phyloP scores from a whole-genome alignment of 2,329 filamentous ascomycete species.

The Amauroascus verrucosus region DNA sequence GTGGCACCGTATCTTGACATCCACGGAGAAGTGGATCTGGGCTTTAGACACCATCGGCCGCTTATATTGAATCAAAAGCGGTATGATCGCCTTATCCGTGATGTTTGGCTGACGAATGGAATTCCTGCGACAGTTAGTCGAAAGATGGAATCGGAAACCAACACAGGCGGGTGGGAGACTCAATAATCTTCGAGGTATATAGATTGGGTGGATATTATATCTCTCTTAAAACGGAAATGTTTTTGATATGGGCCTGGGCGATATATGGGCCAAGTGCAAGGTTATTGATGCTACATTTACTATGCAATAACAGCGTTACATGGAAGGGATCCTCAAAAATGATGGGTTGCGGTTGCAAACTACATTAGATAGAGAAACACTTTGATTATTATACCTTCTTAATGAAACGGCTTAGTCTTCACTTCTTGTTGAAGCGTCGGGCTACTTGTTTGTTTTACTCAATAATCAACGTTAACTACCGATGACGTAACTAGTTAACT shows the following conservation, averaged over 20 bases:
- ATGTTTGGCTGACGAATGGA: slow-evolving; percentile 75
- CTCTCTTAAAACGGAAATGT: not conserved
- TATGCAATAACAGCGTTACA: too few relatives aligned
- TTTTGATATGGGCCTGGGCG: not conserved
- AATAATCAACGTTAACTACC: too few relatives aligned
- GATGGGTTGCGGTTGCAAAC: too few relatives aligned
- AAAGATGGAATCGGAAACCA: slow-evolving; percentile 87
- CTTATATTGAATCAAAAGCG: slow-evolving; percentile 87
- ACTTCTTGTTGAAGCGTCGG: too few relatives aligned
- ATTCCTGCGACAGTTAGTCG: slow-evolving; percentile 82
- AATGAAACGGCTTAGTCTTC: too few relatives aligned
- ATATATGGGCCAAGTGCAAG: too few relatives aligned
- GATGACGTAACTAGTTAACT: too few relatives aligned
- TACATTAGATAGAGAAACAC: too few relatives aligned
- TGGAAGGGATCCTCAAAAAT: too few relatives aligned
- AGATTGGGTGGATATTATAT: not conserved
- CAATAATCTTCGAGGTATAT: not conserved
- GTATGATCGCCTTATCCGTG: slow-evolving; percentile 79
- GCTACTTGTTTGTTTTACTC: too few relatives aligned
- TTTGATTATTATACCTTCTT: too few relatives aligned
- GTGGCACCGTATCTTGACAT: slow-evolving; percentile 89
- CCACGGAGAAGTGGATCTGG: slow-evolving; percentile 91
- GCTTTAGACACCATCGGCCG: slow-evolving; percentile 75
- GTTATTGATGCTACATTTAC: too few relatives aligned
- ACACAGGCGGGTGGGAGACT: slow-evolving; percentile 94